Percentiles rank a stretch among this genome's conserved stretches.
Conservation (phyloP, 345 rosid genomes). For the Citrus trifoliata region DNA sequence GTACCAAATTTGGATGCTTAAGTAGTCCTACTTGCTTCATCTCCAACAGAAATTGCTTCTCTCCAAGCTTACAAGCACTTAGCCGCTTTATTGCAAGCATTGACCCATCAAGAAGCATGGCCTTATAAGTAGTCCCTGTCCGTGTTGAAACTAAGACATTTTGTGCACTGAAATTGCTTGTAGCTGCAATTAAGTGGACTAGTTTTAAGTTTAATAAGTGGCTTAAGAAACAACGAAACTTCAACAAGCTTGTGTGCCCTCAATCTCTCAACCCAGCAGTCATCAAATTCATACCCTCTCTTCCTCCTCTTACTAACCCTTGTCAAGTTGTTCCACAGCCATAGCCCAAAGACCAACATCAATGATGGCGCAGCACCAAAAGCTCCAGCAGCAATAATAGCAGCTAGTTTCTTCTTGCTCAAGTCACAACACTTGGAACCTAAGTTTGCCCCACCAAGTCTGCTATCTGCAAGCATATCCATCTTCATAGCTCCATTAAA, state of each 20-base stretch:
- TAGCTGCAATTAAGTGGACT: slow-evolving; percentile 79
- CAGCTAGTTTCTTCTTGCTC: slow-evolving; percentile 69
- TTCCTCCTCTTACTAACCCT: slow-evolving; percentile 27
- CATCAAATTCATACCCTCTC: slow-evolving; percentile 32
- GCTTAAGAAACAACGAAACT: slow-evolving; percentile 86
- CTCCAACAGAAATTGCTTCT: slow-evolving; percentile 72
- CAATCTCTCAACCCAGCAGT: slow-evolving; percentile 54
- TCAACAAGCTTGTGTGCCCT: slow-evolving; percentile 60
- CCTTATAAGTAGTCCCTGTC: slow-evolving; percentile 78
- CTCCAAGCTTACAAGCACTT: slow-evolving; percentile 49
- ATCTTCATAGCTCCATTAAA: slow-evolving; percentile 26
- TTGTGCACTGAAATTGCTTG: slow-evolving; percentile 56
- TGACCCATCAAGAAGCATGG: slow-evolving; percentile 84
- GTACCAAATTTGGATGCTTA: slow-evolving; percentile 79
- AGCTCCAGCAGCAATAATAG: slow-evolving; percentile 74
- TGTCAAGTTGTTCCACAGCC: slow-evolving; percentile 84
- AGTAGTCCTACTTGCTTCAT: slow-evolving; percentile 70
- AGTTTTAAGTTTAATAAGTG: slow-evolving; percentile 75
- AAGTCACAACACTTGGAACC: slow-evolving; percentile 61
- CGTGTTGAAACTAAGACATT: slow-evolving; percentile 51
- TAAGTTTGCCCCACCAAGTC: slow-evolving; percentile 71
- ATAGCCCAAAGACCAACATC: slow-evolving; percentile 67
- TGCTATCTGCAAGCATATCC: slow-evolving; percentile 61
- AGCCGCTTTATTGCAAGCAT: slow-evolving; percentile 81
- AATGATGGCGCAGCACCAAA: slow-evolving; percentile 75